A percentile compares a stretch with the other conserved stretches of the same genome.
Conservation (phyloP, 1,284 basidiomycete species). For the Ustilago trichophora region DNA sequence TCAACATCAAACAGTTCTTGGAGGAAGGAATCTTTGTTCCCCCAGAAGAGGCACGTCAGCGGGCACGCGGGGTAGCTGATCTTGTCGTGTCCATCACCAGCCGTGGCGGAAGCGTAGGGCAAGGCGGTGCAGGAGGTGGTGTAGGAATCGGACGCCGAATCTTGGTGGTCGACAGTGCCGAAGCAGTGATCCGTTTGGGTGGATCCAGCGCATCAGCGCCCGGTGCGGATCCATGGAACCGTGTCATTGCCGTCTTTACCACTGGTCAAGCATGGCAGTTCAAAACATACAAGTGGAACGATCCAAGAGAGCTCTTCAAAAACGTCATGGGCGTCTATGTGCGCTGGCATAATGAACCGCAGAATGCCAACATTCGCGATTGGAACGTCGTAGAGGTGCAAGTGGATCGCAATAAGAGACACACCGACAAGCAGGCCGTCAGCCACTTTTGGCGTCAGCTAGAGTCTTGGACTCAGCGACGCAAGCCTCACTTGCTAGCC, state of each 20-base stretch:
- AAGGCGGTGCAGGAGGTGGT: conserved; percentile 24
- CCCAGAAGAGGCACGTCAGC: conserved; percentile 54
- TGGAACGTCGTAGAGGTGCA: conserved; percentile 97
- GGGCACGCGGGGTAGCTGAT: conserved; percentile 54
- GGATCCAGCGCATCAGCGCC: conserved; percentile 47
- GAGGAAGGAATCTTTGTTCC: conserved; percentile 81
- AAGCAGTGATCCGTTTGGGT: conserved; percentile 89
- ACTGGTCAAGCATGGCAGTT: conserved; percentile 99
- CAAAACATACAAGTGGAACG: conserved; percentile 91
- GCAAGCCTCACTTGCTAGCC: conserved; percentile 50
- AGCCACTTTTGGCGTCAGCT: conserved; percentile 93
- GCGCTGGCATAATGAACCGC: conserved; percentile 88
- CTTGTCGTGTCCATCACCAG: conserved; percentile 59
- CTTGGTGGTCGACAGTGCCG: conserved; percentile 89
- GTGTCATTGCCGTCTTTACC: conserved; percentile 95
- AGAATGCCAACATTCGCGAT: conserved; percentile 85
- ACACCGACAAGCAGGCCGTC: conserved; percentile 93
- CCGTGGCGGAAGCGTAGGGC: conserved; percentile 25
- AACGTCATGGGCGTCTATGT: conserved; percentile 76
- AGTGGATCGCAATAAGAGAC: conserved; percentile 71
- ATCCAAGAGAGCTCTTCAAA: conserved; percentile 88
- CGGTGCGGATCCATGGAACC: conserved; percentile 71
- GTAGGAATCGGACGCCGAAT: conserved; percentile 69
- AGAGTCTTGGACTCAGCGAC: conserved; percentile 78
- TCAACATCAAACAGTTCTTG: conserved; percentile 92